Evolutionary conservation across 108 stramenopile species (phyloP).

Genomic region (Conticribra weissflogii): DNA sequence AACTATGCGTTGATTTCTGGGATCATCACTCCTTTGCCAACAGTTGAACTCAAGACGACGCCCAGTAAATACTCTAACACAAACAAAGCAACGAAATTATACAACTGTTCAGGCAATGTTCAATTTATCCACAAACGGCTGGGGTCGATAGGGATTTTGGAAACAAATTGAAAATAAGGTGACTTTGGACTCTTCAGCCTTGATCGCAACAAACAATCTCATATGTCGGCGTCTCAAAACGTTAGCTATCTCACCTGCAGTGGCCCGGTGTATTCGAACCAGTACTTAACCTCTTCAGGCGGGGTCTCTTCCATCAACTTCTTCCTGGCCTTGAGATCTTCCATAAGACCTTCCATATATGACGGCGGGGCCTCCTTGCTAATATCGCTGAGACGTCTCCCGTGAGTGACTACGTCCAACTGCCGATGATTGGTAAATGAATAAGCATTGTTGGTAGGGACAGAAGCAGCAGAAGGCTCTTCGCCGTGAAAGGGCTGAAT

Average conservation of each 20-base stretch:
- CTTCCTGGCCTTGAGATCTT: slow-evolving; percentile 72
- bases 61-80: too few relatives aligned
- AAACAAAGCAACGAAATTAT: too few relatives aligned
- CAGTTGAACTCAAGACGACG: too few relatives aligned
- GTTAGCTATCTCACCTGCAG: slow-evolving; percentile 85
- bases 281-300: slow-evolving; percentile 89
- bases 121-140: too few relatives aligned
- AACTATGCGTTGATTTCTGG: slow-evolving; percentile 60
- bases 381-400: too few relatives aligned
- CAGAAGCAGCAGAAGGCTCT: slow-evolving; percentile 5
- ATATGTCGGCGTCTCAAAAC: too few relatives aligned
- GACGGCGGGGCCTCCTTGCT: slow-evolving; percentile 52
- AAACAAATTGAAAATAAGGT: too few relatives aligned
- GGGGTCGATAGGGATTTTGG: too few relatives aligned
- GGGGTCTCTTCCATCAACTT: slow-evolving; percentile 87
- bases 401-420: too few relatives aligned
- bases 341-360: slow-evolving; percentile 71
- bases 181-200: too few relatives aligned
- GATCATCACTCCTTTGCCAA: slow-evolving; percentile 48
- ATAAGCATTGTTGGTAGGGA: slow-evolving; percentile 24
- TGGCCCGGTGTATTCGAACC: slow-evolving; percentile 90
- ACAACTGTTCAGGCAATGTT: too few relatives aligned
- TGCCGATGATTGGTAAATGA: slow-evolving; percentile 4
- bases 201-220: too few relatives aligned
- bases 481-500: slow-evolving; percentile 31